Evolutionary conservation across 495 filamentous ascomycete genomes (phyloP), one percentile per base, ranked within the genome.

Genomic region (Trichocladium antarcticum): DNA sequence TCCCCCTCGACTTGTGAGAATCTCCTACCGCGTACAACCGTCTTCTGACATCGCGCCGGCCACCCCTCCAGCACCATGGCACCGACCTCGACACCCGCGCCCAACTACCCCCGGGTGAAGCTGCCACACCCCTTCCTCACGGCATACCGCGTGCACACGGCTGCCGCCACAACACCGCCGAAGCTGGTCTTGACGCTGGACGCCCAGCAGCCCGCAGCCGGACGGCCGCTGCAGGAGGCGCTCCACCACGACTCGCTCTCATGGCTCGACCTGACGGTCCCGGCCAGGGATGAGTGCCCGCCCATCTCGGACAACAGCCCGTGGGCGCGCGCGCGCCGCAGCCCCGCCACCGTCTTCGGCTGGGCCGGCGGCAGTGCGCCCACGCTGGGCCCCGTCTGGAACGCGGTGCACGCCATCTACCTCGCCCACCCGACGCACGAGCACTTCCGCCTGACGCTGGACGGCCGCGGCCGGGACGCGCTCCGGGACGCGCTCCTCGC

Each of bases 351-450:
- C 36, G 46, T 49, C 19, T 51, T 67, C 39, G 42, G 51, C 37
- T 69, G 67, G 67, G 56, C 63, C 6, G 56, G 42, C 31, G 42
- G 38, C 9, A 38, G 48, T 17, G 44, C 68, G 0, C 77, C 78
- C 7, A 67, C 75, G 0, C 51, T 75, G 19, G 76, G 63, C 1
- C 75, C 80, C 44, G 65, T 79, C 28, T 82, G 78, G 78, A 71
- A 76, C 22, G 60, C 74, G 15, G 55, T 79, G 10, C 77, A 82
- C 54, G 72, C 77, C 9, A 66, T 75, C 19, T 76, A 74, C 57
- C 70, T 76, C 9, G 59, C 73, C 2, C 66, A 74, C 20, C 75
- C 74, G 0, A 61, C 68, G 15, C 54, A 65, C 20, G 78, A 82
- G 52, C 70, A 66, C 21, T 63, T 80, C 44, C 65, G 74, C 12